A percentile compares a stretch with the other conserved stretches of the same genome.
These are phyloP conservation scores for Ceriops decandra DNA, from an alignment of 345 rosid genomes.

Conservation along the genomic window DNA sequence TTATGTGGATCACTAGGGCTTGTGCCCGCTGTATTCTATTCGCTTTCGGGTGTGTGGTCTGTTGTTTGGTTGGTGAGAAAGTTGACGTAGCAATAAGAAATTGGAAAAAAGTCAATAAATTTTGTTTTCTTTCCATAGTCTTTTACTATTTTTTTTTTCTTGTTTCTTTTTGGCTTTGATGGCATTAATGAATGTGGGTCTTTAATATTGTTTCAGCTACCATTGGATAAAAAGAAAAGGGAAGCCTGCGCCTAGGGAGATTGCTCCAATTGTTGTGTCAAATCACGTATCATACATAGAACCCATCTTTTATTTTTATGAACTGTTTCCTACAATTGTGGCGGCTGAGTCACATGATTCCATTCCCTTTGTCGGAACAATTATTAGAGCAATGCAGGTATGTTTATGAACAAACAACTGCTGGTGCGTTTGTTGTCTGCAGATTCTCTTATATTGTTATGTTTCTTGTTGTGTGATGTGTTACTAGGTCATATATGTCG, in stretches of 20 bases:
- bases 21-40: constrained; percentile 74
- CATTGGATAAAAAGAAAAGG: constrained; percentile 96
- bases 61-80: background rate
- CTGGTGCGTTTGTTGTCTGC: background rate
- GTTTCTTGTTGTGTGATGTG: background rate
- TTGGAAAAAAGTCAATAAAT: background rate
- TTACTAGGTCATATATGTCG: constrained; percentile 93
- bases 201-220: constrained; percentile 47
- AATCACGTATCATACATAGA: constrained; percentile 90
- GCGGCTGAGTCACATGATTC: constrained; percentile 91
- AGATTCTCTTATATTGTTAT: background rate
- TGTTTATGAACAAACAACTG: background rate
- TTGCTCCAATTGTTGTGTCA: constrained; percentile 89
- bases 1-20: constrained; percentile 91
- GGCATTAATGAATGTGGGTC: too few species aligned
- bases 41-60: constrained; percentile 67
- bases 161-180: background rate
- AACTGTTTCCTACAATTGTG: constrained; percentile 88
- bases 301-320: constrained; percentile 92
- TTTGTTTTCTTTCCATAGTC: background rate
- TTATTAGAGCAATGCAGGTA: constrained; percentile 98
- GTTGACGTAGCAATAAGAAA: background rate
- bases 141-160: background rate
- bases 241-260: constrained; percentile 76
- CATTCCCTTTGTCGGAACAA: constrained; percentile 91